Percentiles rank a stretch among this genome's conserved stretches.
phyloP scores from a whole-genome alignment of 495 filamentous ascomycete genomes.

The Penicillium paxilli region DNA sequence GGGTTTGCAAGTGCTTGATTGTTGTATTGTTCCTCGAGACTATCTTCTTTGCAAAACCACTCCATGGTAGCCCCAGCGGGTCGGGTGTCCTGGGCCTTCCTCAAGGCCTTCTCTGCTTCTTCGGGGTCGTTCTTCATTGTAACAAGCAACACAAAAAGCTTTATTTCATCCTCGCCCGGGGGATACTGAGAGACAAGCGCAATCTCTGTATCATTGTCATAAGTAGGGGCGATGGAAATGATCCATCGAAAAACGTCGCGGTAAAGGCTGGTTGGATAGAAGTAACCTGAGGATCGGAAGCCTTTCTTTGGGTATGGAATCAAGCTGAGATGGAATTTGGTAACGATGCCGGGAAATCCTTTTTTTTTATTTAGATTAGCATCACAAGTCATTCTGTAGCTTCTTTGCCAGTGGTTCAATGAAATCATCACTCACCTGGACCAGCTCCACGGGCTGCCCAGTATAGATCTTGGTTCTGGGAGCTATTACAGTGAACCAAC shows the following conservation, averaged over 20 bases:
- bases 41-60: conserved; percentile 36
- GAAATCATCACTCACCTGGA: conserved; percentile 28
- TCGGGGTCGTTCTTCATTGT: conserved; percentile 37
- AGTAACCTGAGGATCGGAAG: conserved; percentile 45
- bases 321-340: conserved; percentile 44
- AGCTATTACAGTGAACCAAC: conserved; percentile 31
- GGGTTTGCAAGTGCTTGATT: conserved; percentile 43
- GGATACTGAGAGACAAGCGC: conserved; percentile 36
- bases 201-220: conserved; percentile 43
- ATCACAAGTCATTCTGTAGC: not conserved
- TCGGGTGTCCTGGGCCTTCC: conserved; percentile 29
- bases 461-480: conserved; percentile 47
- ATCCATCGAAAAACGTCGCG: conserved; percentile 44
- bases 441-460: conserved; percentile 54
- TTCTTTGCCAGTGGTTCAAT: not conserved
- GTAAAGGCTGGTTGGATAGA: conserved; percentile 43
- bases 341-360: conserved; percentile 52
- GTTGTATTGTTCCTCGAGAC: conserved; percentile 39
- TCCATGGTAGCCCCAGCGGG: conserved; percentile 31
- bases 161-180: conserved; percentile 21
- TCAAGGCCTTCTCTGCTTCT: conserved; percentile 33
- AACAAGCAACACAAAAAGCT: conserved; percentile 41
- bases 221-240: conserved; percentile 32
- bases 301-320: conserved; percentile 20
- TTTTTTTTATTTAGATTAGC: not conserved